Conservation (phyloP, 345 rosid species). For the Cardamine chenopodiifolia region DNA sequence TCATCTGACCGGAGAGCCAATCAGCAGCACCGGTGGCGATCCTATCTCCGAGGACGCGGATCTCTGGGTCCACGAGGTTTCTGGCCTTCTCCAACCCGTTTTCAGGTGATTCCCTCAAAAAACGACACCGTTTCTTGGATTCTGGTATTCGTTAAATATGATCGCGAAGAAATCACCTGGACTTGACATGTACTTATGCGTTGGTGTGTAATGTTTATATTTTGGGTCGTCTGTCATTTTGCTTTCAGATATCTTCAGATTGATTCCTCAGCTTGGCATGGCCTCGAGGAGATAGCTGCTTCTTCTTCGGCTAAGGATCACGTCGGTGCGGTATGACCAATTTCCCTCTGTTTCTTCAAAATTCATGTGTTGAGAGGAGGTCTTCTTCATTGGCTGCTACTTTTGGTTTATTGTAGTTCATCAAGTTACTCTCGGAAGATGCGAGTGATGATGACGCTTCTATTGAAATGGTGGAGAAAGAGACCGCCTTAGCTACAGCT, state of each 20-base stretch:
- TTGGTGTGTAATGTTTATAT: slow-evolving; percentile 11
- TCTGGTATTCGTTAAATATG: neutral
- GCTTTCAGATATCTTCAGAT: slow-evolving; percentile 67
- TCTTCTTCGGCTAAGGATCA: slow-evolving; percentile 75
- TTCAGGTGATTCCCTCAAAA: slow-evolving; percentile 54
- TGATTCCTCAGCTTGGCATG: slow-evolving; percentile 75
- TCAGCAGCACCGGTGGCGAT: slow-evolving; percentile 46
- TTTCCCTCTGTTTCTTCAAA: neutral
- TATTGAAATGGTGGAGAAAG: slow-evolving; percentile 57
- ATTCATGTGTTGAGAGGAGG: neutral
- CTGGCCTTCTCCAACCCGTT: slow-evolving; percentile 82
- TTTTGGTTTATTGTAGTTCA: slow-evolving; percentile 51
- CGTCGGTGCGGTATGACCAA: slow-evolving; percentile 71
- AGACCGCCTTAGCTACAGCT: slow-evolving; percentile 74
- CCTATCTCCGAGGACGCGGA: slow-evolving; percentile 63
- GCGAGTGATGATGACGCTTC: slow-evolving; percentile 45
- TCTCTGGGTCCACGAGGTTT: slow-evolving; percentile 76
- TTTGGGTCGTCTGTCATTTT: neutral
- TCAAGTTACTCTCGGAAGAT: slow-evolving; percentile 79
- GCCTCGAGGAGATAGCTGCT: slow-evolving; percentile 81
- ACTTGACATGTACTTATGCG: neutral
- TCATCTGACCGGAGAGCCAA: slow-evolving; percentile 41
- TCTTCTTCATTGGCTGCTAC: slow-evolving; percentile 4
- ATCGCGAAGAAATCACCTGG: slow-evolving; percentile 4
- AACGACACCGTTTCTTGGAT: neutral